Percentiles rank a stretch among this genome's conserved stretches.
Evolutionary conservation across 129 eudicot species (phyloP).

Genomic region (Solidago caesia): DNA sequence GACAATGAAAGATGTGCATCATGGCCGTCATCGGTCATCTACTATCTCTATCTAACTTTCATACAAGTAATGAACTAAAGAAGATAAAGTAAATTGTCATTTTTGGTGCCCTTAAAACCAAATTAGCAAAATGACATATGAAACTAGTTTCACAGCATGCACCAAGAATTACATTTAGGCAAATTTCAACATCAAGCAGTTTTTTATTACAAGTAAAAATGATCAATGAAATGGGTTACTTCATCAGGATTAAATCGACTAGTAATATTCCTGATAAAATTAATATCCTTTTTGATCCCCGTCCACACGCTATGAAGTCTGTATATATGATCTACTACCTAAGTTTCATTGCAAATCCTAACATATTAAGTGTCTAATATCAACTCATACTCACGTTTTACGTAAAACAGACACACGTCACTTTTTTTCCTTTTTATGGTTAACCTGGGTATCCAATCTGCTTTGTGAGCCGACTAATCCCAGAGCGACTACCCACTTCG

Average conservation of each 20-base stretch:
- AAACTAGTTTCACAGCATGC: not conserved
- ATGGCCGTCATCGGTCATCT: conserved; percentile 26
- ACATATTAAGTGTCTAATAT: too few species aligned
- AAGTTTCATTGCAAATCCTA: too few species aligned
- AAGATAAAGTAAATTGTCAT: conserved; percentile 1
- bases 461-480: too few species aligned
- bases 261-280: not conserved
- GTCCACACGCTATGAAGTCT: not conserved
- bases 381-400: too few species aligned
- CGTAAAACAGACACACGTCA: too few species aligned
- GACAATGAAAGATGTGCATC: conserved; percentile 34
- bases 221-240: not conserved
- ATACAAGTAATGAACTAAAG: not conserved
- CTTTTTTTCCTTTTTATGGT: too few species aligned
- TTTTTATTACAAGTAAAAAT: not conserved
- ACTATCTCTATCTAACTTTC: conserved; percentile 8
- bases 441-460: too few species aligned
- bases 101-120: conserved; percentile 16
- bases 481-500: too few species aligned
- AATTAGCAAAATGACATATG: not conserved
- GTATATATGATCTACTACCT: too few species aligned
- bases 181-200: not conserved
- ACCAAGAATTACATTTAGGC: not conserved
- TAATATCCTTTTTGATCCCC: conserved; percentile 3
- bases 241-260: not conserved